Evolutionary conservation across 1,284 basidiomycete species (phyloP).

Genomic region (Albatrellus sp.): DNA sequence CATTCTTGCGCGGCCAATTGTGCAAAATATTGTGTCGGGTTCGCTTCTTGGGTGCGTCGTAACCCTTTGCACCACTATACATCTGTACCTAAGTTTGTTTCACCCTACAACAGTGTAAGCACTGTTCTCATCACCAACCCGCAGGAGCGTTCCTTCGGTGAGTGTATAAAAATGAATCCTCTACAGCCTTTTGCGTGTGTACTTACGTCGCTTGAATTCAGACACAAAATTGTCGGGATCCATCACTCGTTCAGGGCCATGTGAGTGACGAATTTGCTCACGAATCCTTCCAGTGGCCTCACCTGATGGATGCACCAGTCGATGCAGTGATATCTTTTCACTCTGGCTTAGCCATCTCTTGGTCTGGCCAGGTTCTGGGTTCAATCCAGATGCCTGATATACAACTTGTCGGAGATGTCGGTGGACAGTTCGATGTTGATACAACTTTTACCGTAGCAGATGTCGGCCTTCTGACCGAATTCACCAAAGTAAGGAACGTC

Average conservation of each 20-base stretch:
- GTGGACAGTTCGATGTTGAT: slow-evolving; percentile 44
- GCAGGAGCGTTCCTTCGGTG: slow-evolving; percentile 46
- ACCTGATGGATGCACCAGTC: slow-evolving; percentile 26
- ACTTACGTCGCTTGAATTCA: no score
- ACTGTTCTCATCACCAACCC: slow-evolving; percentile 48
- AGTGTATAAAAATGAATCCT: slow-evolving; percentile 6
- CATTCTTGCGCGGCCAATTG: slow-evolving; percentile 64
- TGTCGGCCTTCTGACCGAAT: slow-evolving; percentile 47
- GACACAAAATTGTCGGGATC: slow-evolving; percentile 48
- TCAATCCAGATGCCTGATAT: slow-evolving; percentile 54
- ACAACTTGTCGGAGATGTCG: slow-evolving; percentile 44
- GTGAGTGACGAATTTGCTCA: slow-evolving; percentile 25
- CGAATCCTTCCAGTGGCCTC: background rate
- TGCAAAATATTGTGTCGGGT: slow-evolving; percentile 63
- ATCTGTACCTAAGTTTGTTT: slow-evolving; percentile 3
- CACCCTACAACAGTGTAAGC: slow-evolving; percentile 28
- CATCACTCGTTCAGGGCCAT: slow-evolving; percentile 68
- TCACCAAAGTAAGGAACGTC: slow-evolving; percentile 38
- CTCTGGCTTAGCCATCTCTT: slow-evolving; percentile 49
- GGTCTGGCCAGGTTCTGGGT: slow-evolving; percentile 50
- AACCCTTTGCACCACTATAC: slow-evolving; percentile 6
- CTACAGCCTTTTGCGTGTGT: slow-evolving; percentile 7
- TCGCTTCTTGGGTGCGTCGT: slow-evolving; percentile 37
- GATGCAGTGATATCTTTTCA: slow-evolving; percentile 63
- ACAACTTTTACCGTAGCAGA: slow-evolving; percentile 52